Evolutionary conservation across 768 basidiomycete species (phyloP).

Genomic region (Hypsizygus marmoreus): DNA sequence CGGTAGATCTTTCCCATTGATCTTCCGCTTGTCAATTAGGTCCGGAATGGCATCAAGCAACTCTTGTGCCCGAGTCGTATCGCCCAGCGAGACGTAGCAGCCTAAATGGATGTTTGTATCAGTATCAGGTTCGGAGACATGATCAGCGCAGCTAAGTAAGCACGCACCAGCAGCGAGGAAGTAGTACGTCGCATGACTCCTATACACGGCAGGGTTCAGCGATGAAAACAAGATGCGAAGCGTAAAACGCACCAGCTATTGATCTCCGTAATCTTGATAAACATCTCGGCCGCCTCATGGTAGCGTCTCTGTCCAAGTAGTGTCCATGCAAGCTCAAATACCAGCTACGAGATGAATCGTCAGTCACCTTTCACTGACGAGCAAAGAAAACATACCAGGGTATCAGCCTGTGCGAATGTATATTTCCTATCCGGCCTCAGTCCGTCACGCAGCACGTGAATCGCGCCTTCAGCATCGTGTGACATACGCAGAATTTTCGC

Average conservation of each 20-base stretch:
- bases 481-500: conserved; percentile 79
- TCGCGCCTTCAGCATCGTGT: conserved; percentile 63
- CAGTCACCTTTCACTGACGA: background rate
- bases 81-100: conserved; percentile 60
- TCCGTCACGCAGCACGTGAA: conserved; percentile 59
- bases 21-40: conserved; percentile 58
- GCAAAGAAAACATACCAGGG: conserved; percentile 47
- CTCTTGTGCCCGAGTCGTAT: conserved; percentile 58
- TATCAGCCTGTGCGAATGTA: conserved; percentile 72
- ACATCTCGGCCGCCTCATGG: conserved; percentile 66
- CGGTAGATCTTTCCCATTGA: conserved; percentile 68
- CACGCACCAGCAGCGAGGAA: conserved; percentile 66
- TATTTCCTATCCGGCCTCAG: conserved; percentile 53
- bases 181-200: conserved; percentile 80
- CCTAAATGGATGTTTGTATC: conserved; percentile 33
- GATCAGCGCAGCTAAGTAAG: conserved; percentile 6
- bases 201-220: conserved; percentile 22
- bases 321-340: conserved; percentile 81
- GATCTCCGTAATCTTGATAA: conserved; percentile 61
- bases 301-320: conserved; percentile 65
- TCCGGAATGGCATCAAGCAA: conserved; percentile 65
- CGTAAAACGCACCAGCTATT: conserved; percentile 59
- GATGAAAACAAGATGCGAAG: background rate
- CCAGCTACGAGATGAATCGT: conserved; percentile 41
- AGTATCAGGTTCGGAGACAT: conserved; percentile 1